These are phyloP conservation scores for Stipa capillata DNA, from an alignment of 176 grass and related monocot genomes.

Conservation along the genomic window DNA sequence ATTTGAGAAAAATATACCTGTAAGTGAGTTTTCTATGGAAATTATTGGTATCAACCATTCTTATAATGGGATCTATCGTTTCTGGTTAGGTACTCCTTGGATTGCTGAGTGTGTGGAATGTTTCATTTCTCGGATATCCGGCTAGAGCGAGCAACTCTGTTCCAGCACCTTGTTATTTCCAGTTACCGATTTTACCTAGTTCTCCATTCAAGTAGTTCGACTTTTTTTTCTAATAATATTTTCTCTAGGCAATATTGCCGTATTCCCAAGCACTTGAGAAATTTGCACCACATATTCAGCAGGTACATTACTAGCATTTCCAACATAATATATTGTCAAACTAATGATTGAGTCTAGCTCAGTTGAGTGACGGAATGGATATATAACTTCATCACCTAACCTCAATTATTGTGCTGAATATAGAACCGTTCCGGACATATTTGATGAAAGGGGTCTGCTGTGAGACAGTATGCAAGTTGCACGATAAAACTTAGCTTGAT, in stretches of 20 bases:
- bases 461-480: no score
- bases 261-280: conserved; percentile 98
- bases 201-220: background rate
- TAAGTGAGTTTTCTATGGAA: conserved; percentile 35
- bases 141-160: conserved; percentile 58
- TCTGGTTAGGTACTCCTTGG: conserved; percentile 83
- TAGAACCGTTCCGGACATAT: no score
- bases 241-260: conserved; percentile 79
- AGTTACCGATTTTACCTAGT: background rate
- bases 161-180: background rate
- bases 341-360: no score
- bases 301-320: conserved; percentile 51
- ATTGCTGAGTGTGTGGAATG: conserved; percentile 98
- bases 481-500: no score
- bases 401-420: no score
- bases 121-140: conserved; percentile 90
- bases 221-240: background rate
- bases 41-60: conserved; percentile 6
- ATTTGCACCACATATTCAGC: conserved; percentile 95
- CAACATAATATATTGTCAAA: background rate
- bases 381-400: no score
- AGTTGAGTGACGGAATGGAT: no score
- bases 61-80: conserved; percentile 21
- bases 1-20: conserved; percentile 95
- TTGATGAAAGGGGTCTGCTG: no score